These are phyloP conservation scores for Wickerhamiella parazyma DNA, from an alignment of 805 yeast species.

Conservation along the genomic window DNA sequence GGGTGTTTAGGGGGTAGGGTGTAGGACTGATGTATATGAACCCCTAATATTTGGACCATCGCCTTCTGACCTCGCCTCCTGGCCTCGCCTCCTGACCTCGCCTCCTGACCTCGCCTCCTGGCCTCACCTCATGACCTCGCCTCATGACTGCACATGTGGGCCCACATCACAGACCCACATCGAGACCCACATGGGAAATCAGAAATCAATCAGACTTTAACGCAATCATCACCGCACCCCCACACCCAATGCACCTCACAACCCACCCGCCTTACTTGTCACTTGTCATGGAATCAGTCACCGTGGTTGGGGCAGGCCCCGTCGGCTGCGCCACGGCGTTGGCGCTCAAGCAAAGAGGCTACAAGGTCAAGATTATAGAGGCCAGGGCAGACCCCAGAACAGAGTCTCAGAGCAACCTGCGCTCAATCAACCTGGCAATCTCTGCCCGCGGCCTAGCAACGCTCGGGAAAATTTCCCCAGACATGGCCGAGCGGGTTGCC, in stretches of 20 bases:
- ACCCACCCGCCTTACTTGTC: background rate
- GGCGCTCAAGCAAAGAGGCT: slow-evolving; percentile 64
- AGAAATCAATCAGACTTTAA: no score
- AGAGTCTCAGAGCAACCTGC: slow-evolving; percentile 17
- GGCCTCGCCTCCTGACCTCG: no score
- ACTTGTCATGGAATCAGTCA: slow-evolving; percentile 12
- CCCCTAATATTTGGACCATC: no score
- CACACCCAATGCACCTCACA: no score
- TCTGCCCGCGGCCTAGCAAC: slow-evolving; percentile 72
- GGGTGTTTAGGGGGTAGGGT: background rate
- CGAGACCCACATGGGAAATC: no score
- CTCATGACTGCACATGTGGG: no score
- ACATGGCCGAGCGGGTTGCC: slow-evolving; percentile 42
- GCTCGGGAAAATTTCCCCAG: slow-evolving; percentile 44
- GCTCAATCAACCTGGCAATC: slow-evolving; percentile 79
- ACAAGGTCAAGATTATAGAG: slow-evolving; percentile 59
- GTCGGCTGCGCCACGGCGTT: slow-evolving; percentile 79
- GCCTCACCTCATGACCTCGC: no score
- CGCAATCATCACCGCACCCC: no score
- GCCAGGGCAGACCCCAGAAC: slow-evolving; percentile 55
- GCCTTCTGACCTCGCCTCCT: no score
- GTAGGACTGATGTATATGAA: no score
- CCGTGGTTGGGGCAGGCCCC: slow-evolving; percentile 73
- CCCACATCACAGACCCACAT: no score
- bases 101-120: no score